Base-by-base conservation (phyloP, 345 rosid species). In the Excoecaria agallocha region DNA sequence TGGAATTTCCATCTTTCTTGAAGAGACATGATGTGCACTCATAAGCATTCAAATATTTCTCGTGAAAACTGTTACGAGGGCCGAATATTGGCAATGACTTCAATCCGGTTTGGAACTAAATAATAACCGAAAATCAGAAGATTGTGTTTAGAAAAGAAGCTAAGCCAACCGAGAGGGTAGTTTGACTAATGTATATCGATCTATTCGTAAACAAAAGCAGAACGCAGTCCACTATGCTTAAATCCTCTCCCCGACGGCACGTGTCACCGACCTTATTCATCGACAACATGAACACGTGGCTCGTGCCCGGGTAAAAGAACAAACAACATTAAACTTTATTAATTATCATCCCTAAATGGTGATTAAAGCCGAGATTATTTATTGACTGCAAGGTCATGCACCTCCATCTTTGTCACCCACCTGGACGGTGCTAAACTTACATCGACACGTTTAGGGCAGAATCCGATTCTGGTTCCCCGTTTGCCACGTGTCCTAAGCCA, bases 391-490 rank as follows among this genome's bases (percentile, higher is more conserved):
- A 59, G 66, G 39, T 0, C n/a, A 15, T 62, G 68, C 41, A 20
- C 16, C 63, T 30, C 13, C 8, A 1, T 3, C 38, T 20, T 70
- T 39, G 37, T 5, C 45, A 6, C 68, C 48, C n/a, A 73, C 58
- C 35, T 77, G 87, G 90, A 55, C 83, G 88, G 93, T 84, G 85
- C 77, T 59, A 81, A 75, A 77, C 82, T 59, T 74, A 71, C 37
- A 15, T 74, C 74, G 77, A 82, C 84, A 81, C 83, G 84, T 79
- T 81, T 39, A 87, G 75, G 85, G 83, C 84, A 87, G 91, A 83
- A 88, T 85, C 88, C 48, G 86, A 79, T 89, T 20, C 88, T 49
- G 22, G 8, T 79, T 80, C 75, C 50, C 22, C 1, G 64, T 4
- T 2, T 7, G 81, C 79, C 87, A 84, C 81, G 83, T 84, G 84